Percentiles rank a stretch among this genome's conserved stretches.
These are phyloP conservation scores for Botryotinia globosa DNA, from an alignment of 2,329 filamentous ascomycete genomes.

Conservation along the genomic window DNA sequence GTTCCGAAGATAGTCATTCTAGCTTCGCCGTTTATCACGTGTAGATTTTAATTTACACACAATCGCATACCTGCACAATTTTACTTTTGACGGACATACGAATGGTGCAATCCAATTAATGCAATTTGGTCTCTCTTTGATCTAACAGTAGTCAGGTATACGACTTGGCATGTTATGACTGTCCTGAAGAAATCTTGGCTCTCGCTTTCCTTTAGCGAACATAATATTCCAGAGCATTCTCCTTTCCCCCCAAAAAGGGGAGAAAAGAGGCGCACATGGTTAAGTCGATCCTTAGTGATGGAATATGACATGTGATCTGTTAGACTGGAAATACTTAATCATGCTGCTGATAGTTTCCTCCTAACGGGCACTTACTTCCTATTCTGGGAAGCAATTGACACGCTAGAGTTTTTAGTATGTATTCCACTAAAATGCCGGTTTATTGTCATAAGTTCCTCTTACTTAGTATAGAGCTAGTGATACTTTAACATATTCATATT, in stretches of 20 bases:
- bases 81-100: rapidly evolving
- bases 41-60: neutral
- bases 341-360: neutral
- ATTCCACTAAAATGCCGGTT: neutral
- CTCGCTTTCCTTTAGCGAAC: neutral
- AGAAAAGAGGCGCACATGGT: too few relatives aligned
- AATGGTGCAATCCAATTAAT: neutral
- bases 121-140: neutral
- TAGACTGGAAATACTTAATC: neutral
- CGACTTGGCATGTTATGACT: neutral
- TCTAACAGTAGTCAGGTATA: neutral
- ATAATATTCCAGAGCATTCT: neutral
- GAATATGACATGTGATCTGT: neutral
- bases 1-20: neutral
- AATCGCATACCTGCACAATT: neutral
- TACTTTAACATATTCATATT: too few relatives aligned
- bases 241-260: neutral
- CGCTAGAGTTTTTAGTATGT: neutral
- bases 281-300: neutral
- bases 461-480: neutral
- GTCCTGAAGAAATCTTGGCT: neutral
- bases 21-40: neutral
- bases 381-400: neutral
- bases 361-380: rapidly evolving
- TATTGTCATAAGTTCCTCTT: neutral